These are phyloP conservation scores for Polyporus arcularius DNA, from an alignment of 768 basidiomycete species.

Conservation along the genomic window DNA sequence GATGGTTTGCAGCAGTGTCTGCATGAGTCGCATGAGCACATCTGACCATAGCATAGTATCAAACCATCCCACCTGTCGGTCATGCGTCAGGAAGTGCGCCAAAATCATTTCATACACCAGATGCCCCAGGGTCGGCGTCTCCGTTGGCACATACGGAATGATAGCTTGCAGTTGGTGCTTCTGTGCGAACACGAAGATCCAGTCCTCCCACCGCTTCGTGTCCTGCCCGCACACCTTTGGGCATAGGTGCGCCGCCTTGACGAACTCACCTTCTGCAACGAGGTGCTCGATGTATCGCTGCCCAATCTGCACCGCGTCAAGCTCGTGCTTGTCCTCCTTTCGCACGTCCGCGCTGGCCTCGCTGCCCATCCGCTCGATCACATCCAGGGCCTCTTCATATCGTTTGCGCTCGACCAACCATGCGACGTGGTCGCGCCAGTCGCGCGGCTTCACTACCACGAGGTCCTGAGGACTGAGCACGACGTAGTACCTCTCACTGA, in stretches of 20 bases:
- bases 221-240: constrained; percentile 86
- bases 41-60: background rate
- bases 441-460: constrained; percentile 84
- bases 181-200: constrained; percentile 90
- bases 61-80: constrained; percentile 56
- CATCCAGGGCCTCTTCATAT: constrained; percentile 88
- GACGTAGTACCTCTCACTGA: constrained; percentile 57
- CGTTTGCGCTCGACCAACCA: constrained; percentile 88
- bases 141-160: constrained; percentile 87
- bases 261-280: constrained; percentile 71
- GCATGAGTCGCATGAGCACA: background rate
- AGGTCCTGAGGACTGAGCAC: constrained; percentile 87
- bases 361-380: constrained; percentile 66
- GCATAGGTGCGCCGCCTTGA: constrained; percentile 78
- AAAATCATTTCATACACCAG: constrained; percentile 96
- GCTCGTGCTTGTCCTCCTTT: constrained; percentile 29
- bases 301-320: constrained; percentile 73
- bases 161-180: constrained; percentile 81
- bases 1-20: constrained; percentile 80
- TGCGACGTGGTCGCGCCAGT: constrained; percentile 83
- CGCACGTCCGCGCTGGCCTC: constrained; percentile 32
- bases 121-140: constrained; percentile 75
- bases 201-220: constrained; percentile 88
- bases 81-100: constrained; percentile 78
- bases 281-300: constrained; percentile 85